A percentile compares a stretch with the other conserved stretches of the same genome.
These are phyloP conservation scores for Podospora comata DNA, from an alignment of 495 filamentous ascomycete species.

Conservation along the genomic window DNA sequence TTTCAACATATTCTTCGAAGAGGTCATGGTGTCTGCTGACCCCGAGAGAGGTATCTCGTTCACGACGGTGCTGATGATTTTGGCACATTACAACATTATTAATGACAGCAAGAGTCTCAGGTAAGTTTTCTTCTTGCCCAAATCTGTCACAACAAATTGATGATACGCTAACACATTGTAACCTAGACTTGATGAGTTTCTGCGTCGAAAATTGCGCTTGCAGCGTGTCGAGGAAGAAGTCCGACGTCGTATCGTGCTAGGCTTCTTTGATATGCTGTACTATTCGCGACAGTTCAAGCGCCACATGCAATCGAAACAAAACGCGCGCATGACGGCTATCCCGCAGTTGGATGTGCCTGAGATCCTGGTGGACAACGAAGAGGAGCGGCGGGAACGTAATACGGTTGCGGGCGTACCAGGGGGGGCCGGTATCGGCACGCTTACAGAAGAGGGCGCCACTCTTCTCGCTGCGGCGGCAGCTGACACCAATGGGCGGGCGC, in stretches of 20 bases:
- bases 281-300: constrained; percentile 81
- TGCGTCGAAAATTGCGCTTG: constrained; percentile 82
- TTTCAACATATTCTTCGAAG: constrained; percentile 92
- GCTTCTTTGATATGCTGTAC: constrained; percentile 94
- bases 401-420: background rate
- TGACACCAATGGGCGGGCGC: constrained; percentile 28
- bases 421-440: constrained; percentile 4
- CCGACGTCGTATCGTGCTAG: constrained; percentile 78
- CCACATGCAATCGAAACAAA: constrained; percentile 61
- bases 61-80: constrained; percentile 89
- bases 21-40: constrained; percentile 91
- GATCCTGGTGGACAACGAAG: constrained; percentile 76
- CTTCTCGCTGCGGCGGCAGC: constrained; percentile 9
- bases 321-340: constrained; percentile 68
- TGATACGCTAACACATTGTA: background rate
- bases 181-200: constrained; percentile 80
- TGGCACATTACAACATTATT: constrained; percentile 98
- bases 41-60: constrained; percentile 85
- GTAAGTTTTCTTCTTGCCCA: constrained; percentile 38
- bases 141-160: constrained; percentile 13
- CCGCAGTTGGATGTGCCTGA: constrained; percentile 85
- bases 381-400: constrained; percentile 26
- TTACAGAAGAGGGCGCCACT: background rate
- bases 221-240: constrained; percentile 97
- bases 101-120: constrained; percentile 92